Evolutionary conservation across 768 basidiomycete genomes (phyloP).

Genomic region (Tylopilus cervinicoccineus): DNA sequence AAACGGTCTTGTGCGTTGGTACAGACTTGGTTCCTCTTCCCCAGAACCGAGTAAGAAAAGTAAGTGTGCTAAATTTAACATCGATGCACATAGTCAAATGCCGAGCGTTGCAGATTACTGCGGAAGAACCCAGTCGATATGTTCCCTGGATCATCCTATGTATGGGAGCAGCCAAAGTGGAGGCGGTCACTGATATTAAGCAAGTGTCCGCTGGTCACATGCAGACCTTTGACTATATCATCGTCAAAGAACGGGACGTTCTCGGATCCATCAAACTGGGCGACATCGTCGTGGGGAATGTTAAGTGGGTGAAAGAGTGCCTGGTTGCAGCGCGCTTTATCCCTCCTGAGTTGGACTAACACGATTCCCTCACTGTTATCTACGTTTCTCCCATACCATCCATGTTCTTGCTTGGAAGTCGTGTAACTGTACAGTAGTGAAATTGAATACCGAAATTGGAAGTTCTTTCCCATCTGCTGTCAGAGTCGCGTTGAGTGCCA

Average conservation of each 20-base stretch:
- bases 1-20: conserved; percentile 59
- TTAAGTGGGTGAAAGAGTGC: conserved; percentile 77
- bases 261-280: conserved; percentile 27
- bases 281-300: conserved; percentile 41
- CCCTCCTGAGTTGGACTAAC: conserved; percentile 22
- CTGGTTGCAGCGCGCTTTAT: conserved; percentile 58
- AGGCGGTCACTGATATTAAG: conserved; percentile 52
- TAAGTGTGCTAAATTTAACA: neutral
- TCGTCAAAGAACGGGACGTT: conserved; percentile 46
- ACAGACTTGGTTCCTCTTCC: conserved; percentile 49
- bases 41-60: conserved; percentile 22
- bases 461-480: conserved; percentile 12
- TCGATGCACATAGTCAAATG: neutral
- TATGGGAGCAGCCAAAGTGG: conserved; percentile 74
- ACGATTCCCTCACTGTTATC: no score
- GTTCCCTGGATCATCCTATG: conserved; percentile 67
- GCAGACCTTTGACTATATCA: conserved; percentile 53
- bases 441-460: conserved; percentile 11
- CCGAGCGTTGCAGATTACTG: conserved; percentile 14
- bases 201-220: conserved; percentile 24
- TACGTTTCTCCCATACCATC: no score
- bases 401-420: neutral
- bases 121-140: conserved; percentile 38
- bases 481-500: neutral
- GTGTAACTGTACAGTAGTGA: neutral